phyloP scores from a whole-genome alignment of 1,284 basidiomycete genomes.

The Tylopilus sp. region DNA sequence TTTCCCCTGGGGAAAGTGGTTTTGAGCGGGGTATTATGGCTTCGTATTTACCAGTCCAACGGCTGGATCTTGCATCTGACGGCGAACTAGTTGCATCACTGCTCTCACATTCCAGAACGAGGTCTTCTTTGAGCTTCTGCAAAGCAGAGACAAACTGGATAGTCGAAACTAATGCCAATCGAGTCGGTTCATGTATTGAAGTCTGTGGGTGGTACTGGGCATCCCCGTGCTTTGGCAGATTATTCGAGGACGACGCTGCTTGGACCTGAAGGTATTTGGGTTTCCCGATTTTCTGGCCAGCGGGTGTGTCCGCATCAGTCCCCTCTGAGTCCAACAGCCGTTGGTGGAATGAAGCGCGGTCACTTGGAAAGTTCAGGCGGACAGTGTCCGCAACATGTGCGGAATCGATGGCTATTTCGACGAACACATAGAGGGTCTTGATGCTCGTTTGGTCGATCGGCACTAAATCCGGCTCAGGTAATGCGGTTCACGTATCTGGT shows the following conservation, averaged over 20 bases:
- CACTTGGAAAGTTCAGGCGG: constrained; percentile 86
- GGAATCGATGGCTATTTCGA: constrained; percentile 94
- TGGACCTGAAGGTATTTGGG: constrained; percentile 59
- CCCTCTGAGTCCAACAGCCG: constrained; percentile 59
- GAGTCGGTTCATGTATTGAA: constrained; percentile 47
- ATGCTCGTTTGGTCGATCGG: constrained; percentile 93
- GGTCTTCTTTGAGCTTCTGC: constrained; percentile 80
- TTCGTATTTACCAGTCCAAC: constrained; percentile 72
- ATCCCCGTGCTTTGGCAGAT: neutral
- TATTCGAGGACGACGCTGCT: constrained; percentile 31
- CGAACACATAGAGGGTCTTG: constrained; percentile 97
- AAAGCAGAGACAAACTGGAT: constrained; percentile 94
- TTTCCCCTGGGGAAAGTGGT: constrained; percentile 95
- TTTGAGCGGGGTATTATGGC: constrained; percentile 85
- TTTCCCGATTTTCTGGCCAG: constrained; percentile 53
- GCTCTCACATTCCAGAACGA: constrained; percentile 45
- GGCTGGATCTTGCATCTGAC: constrained; percentile 22
- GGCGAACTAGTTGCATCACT: neutral
- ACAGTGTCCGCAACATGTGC: constrained; percentile 81
- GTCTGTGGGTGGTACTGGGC: neutral
- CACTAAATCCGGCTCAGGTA: constrained; percentile 51
- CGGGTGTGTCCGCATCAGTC: constrained; percentile 44
- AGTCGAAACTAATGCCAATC: constrained; percentile 88
- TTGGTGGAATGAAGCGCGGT: constrained; percentile 60
- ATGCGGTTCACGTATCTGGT: neutral